Evolutionary conservation across 345 rosid genomes (phyloP), one percentile per base, ranked within the genome.

Genomic region (Rhodomyrtus tomentosa): DNA sequence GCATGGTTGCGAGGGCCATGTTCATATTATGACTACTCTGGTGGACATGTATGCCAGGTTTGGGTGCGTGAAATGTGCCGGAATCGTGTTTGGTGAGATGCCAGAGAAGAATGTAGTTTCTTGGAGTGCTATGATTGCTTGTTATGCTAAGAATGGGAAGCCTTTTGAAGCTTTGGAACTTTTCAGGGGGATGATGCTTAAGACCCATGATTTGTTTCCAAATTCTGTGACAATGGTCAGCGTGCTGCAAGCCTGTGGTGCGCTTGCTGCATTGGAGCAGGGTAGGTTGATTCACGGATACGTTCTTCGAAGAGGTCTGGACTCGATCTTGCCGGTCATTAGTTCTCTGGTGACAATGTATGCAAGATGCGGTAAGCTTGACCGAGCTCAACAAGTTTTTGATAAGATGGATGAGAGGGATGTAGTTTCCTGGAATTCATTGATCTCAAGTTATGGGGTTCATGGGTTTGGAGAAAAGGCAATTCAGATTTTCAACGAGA

Each of bases 161-260:
- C 85, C 96, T 4, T 92, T 89, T 50, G 92, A 90, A 84, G 99
- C 99, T 10, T 84, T 92, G 86, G 92, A 92, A 87, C 88, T 91
- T 83, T 96, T 96, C 83, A 55, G 89, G 73, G 93, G 91, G 85
- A 94, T 96, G 98, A 90, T 92, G 89, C 62, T 82, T 16, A 87
- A 90, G 62, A 90, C 89, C 2, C 84, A 82, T 81, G 97, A 92
- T 88, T 82, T 84, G 5, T 83, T 88, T 85, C 94, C 97, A 2
- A 92, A 93, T 89, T 92, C 98, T 10, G 96, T 95, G 86, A 95
- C 95, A 50, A 91, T 96, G 97, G 95, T 95, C 38, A 96, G 96
- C 55, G 95, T 95, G 85, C 98, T 96, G 88, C 98, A 95, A 88
- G 98, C 98, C 11, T 95, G 99, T 87, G 98, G 95, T 45, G 94